phyloP scores from a whole-genome alignment of 2,329 filamentous ascomycete species.

The Arthrobotrys entomopaga region DNA sequence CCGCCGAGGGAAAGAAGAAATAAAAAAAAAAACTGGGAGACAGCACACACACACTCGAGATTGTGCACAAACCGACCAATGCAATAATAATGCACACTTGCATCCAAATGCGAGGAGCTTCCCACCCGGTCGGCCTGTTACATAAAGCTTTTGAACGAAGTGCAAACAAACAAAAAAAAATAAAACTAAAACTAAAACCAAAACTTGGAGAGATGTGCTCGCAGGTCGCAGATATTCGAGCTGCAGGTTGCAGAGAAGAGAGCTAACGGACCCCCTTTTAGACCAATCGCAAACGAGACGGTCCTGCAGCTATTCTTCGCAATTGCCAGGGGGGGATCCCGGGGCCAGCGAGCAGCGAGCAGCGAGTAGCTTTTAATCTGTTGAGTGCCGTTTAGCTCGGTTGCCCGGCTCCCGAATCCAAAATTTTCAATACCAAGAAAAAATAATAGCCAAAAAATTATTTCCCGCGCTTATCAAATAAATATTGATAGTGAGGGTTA shows the following conservation, averaged over 20 bases:
- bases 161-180: no score
- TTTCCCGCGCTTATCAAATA: conserved; percentile 1
- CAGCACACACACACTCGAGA: neutral
- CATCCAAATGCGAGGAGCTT: conserved; percentile 47
- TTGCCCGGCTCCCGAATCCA: conserved; percentile 23
- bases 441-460: neutral
- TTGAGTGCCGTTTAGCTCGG: conserved; percentile 1
- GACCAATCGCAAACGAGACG: neutral
- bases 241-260: conserved; percentile 5
- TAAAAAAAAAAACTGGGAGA: conserved; percentile 6
- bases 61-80: neutral
- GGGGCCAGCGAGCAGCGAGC: no score
- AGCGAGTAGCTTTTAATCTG: neutral
- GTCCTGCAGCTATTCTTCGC: conserved; percentile 5
- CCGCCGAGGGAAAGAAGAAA: neutral
- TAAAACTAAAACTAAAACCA: neutral
- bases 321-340: neutral
- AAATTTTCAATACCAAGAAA: neutral
- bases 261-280: neutral
- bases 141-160: no score
- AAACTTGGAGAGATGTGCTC: neutral
- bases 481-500: no score
- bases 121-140: conserved; percentile 14
- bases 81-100: conserved; percentile 22
- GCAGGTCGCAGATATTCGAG: no score